These are phyloP conservation scores for Emericellopsis atlantica DNA, from an alignment of 2,329 filamentous ascomycete genomes.

Conservation along the genomic window DNA sequence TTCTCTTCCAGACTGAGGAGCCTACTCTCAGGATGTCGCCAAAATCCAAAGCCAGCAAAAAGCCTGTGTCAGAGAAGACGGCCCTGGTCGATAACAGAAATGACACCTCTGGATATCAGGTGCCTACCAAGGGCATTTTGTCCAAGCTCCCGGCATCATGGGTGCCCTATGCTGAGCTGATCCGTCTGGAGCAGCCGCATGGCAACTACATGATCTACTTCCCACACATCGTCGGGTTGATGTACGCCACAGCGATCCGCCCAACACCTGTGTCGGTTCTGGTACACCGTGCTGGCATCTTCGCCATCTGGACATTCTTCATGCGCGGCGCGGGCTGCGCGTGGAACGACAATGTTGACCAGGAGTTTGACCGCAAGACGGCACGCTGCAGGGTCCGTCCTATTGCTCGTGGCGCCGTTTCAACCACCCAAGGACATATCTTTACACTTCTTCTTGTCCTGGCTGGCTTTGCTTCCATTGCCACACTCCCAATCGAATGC, in stretches of 20 bases:
- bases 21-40: not conserved
- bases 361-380: conserved; percentile 37
- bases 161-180: conserved; percentile 40
- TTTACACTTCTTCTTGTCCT: conserved; percentile 1
- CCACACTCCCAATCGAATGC: conserved; percentile 5
- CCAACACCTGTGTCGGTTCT: conserved; percentile 9
- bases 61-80: not conserved
- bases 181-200: conserved; percentile 36
- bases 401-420: conserved; percentile 35
- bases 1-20: no score
- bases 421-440: conserved; percentile 24
- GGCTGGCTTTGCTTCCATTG: not conserved
- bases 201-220: conserved; percentile 41
- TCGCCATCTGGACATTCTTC: conserved; percentile 26
- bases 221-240: conserved; percentile 28
- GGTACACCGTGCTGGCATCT: conserved; percentile 23
- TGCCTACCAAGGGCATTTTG: conserved; percentile 27
- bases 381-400: conserved; percentile 35
- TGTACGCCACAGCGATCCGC: conserved; percentile 29
- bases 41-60: not conserved
- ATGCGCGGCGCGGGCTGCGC: conserved; percentile 37
- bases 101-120: not conserved
- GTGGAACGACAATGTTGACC: conserved; percentile 44
- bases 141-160: conserved; percentile 30
- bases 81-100: not conserved